Base-by-base conservation (phyloP, 169 alveolate genomes). In the Blepharisma undulans region DNA sequence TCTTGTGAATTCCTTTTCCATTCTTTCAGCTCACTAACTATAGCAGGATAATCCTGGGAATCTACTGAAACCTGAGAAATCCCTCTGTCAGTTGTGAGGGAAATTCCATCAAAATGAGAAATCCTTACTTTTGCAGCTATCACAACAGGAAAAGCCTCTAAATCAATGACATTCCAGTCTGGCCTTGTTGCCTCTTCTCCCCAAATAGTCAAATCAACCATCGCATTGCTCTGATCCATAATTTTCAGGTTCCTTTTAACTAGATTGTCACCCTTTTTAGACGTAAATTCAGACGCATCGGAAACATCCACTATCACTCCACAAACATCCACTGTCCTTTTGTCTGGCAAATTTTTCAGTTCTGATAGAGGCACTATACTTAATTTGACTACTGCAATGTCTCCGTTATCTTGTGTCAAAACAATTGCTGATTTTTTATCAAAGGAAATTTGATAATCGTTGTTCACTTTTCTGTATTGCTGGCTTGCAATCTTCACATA, bases 401-500 rank as follows among this genome's bases (percentile, higher is more conserved):
- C 72, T 8, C 76, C 72, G 22, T 93, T 94, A 48, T 93, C 96
- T 12, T 48, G 79, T 5, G 92, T 80, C 29, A 81, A 86, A 18
- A 81, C 60, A n/a, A 93, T 89, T 19, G 71, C 89, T 2, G 94
- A 89, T 72, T 90, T 61, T n/a, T 76, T 77, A 71, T 92, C 94
- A 77, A 92, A 91, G 7, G 89, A 72, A 3, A 94, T 36, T 25
- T 92, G 76, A 88, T 82, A 88, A 8, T 94, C 93, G 48, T 90
- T 91, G 32, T 90, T 86, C 32, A 92, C 90, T 1, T 93, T 82
- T 27, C 92, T 84, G 84, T 76, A 94, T 34, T 84, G 72, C 59
- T 92, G 33, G 25, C 93, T 92, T 21, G 94, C 84, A 4, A 91
- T 1, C 66, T 91, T 94, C 14, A 92, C 95, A 4, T 71, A 33